Base-by-base conservation (phyloP, 2,329 filamentous ascomycete genomes). In the Microascus cirrosus region DNA sequence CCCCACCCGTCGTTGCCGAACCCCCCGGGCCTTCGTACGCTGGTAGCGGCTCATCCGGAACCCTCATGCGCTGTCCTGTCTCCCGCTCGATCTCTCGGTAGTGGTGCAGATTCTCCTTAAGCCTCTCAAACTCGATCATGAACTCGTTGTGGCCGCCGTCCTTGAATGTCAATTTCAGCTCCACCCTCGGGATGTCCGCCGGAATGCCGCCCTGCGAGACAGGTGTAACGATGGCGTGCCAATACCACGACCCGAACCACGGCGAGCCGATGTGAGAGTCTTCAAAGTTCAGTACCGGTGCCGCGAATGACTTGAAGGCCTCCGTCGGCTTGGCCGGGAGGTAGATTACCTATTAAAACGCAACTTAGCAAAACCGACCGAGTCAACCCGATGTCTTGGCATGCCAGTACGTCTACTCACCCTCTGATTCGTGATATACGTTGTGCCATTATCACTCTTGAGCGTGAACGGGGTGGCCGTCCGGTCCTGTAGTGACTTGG, bases 131-230 rank as follows among this genome's bases (percentile, higher is more conserved):
- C 56, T 83, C 83, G 55, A 83, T 82, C 65, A 92, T 86, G 67
- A 95, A 97, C 64, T 96, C 91, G 69, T 88, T 94, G 59, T 92
- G 92, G n/a, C 93, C 93, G 51, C 93, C 93, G 61, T 97, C 92
- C 68, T 91, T 92, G 77, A 97, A 97, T 24, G 86, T 91, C 65
- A 96, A 80, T 69, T 89, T 91, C 63, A 95, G 71, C 65, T 94
- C 90, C 51, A 96, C 77, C 32, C 85, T 83, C 20, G 86, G 80
- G 61, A 90, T 80, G 24, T 86, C 77, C 5, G 86, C 73, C 0
- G 92, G 89, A 55, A 96, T 89, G 55, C 90, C 89, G 42, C 94
- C 94, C 39, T 89, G 89, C 1, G 86, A 75, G 25, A 95, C 89
- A 1, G 93, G 90, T 65, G 87, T 86, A 59, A 95, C 84, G 52